Evolutionary conservation across 805 yeast genomes (phyloP), one percentile per base, ranked within the genome.

Genomic region (Candida xyloterini): DNA sequence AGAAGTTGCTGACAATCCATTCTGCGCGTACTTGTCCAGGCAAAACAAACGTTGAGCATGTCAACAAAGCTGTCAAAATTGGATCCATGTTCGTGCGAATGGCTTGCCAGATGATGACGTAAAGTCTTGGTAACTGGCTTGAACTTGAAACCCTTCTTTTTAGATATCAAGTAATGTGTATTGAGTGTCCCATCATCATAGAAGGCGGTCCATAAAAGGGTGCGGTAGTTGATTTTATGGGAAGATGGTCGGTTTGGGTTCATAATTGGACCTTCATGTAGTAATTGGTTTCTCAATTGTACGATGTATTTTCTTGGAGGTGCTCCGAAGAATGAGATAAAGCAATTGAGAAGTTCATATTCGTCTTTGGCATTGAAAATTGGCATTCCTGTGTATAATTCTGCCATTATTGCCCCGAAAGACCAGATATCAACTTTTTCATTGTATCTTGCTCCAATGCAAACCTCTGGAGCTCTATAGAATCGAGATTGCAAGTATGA

Each of bases 321-420:
- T 1, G 67, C 58, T 1, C 80, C 81, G 46, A 75, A 66, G 30
- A 66, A 49, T 34, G 71, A 74, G 3, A 73, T 35, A 9, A 68
- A 64, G 15, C 61, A 55, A 1, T 70, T 68, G 23, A 75, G 51
- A 32, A 76, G 71, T 31, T 74, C 78, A 22, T 63, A 55, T 46
- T 77, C 81, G 40, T 68, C 68, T 30, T 62, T 65, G 1, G 76
- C 78, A 4, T 79, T 74, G 27, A 76, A 66, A 10, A 75, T 44
- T 0, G 62, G 76, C 44, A 22, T 67, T 47, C 82, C 82, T 52
- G 47, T 71, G 51, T 84, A 90, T 33, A 91, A 66, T 61, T 93
- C 99, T 1, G 93, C 95, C 24, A 88, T 78, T 35, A 93, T 87
- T 58, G 97, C 85, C 0, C 96, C 99, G 30, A 90, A 67, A 0